These are phyloP conservation scores for Phialemoniopsis sp. DNA, from an alignment of 2,329 filamentous ascomycete genomes.

Conservation along the genomic window DNA sequence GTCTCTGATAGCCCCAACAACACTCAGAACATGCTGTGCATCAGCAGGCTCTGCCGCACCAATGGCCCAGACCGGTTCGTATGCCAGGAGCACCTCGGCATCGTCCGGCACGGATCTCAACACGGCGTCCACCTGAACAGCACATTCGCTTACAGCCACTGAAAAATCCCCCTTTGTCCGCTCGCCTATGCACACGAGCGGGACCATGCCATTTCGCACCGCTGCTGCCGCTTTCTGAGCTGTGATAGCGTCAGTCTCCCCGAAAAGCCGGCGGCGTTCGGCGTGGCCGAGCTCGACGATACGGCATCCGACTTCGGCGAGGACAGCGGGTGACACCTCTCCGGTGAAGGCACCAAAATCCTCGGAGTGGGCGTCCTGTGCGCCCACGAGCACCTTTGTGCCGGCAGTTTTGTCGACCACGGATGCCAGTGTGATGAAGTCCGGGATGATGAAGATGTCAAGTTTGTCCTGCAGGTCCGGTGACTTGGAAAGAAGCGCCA, in stretches of 20 bases:
- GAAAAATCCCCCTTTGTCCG: conserved; percentile 49
- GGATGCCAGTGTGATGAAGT: conserved; percentile 65
- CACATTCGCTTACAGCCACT: conserved; percentile 62
- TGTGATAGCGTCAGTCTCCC: conserved; percentile 67
- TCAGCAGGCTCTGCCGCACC: conserved; percentile 68
- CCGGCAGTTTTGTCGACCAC: conserved; percentile 34
- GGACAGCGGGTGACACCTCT: conserved; percentile 65
- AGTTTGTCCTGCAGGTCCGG: conserved; percentile 41
- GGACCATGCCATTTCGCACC: conserved; percentile 65
- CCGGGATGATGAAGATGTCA: conserved; percentile 74
- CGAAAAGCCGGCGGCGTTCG: conserved; percentile 68
- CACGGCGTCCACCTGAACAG: conserved; percentile 60
- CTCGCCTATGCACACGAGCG: conserved; percentile 80
- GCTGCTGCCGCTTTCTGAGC: conserved; percentile 67
- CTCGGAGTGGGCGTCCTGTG: conserved; percentile 72
- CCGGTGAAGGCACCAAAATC: conserved; percentile 72
- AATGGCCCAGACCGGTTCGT: conserved; percentile 89
- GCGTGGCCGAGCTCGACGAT: conserved; percentile 81
- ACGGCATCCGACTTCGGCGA: conserved; percentile 63
- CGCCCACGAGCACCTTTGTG: conserved; percentile 59
- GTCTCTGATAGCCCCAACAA: conserved; percentile 59
- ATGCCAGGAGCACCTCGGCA: conserved; percentile 72
- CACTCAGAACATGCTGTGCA: conserved; percentile 67
- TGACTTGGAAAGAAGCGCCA: conserved; percentile 37
- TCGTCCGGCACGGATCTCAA: conserved; percentile 55